Evolutionary conservation across 2,329 filamentous ascomycete genomes (phyloP).

Genomic region (Plectosphaerella plurivora): DNA sequence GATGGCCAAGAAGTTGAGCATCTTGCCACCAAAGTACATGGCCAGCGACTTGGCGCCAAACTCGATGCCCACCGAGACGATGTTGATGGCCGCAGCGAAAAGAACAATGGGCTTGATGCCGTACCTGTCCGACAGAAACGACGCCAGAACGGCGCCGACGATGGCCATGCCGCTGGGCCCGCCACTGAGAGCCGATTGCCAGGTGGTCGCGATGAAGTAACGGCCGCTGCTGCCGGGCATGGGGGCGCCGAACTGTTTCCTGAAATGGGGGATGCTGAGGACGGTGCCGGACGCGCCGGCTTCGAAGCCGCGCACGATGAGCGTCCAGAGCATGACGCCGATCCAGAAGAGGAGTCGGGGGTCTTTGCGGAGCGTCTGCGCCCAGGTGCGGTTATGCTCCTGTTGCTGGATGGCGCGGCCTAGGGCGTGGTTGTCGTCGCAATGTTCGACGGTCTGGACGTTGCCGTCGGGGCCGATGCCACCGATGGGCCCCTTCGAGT

Average conservation of each 20-base stretch:
- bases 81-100: constrained; percentile 15
- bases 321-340: constrained; percentile 23
- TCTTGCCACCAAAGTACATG: constrained; percentile 24
- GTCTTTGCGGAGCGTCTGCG: constrained; percentile 18
- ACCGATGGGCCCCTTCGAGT: neutral
- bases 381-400: constrained; percentile 18
- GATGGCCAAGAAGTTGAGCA: constrained; percentile 23
- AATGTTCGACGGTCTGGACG: neutral
- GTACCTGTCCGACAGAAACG: constrained; percentile 17
- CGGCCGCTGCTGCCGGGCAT: constrained; percentile 4
- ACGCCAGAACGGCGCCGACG: constrained; percentile 16
- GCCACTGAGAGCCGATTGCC: constrained; percentile 22
- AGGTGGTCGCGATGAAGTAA: constrained; percentile 20
- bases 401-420: constrained; percentile 22
- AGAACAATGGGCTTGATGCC: constrained; percentile 18
- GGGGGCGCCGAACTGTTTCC: constrained; percentile 12
- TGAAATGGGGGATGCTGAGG: constrained; percentile 15
- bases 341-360: constrained; percentile 23
- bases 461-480: too few species aligned
- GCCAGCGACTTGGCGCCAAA: constrained; percentile 20
- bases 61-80: constrained; percentile 22
- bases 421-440: neutral
- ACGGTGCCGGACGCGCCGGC: constrained; percentile 16
- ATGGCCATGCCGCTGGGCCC: constrained; percentile 18
- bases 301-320: constrained; percentile 22